Conservation (phyloP, 2,329 filamentous ascomycete genomes). For the Pseudogymnoascus sp. region DNA sequence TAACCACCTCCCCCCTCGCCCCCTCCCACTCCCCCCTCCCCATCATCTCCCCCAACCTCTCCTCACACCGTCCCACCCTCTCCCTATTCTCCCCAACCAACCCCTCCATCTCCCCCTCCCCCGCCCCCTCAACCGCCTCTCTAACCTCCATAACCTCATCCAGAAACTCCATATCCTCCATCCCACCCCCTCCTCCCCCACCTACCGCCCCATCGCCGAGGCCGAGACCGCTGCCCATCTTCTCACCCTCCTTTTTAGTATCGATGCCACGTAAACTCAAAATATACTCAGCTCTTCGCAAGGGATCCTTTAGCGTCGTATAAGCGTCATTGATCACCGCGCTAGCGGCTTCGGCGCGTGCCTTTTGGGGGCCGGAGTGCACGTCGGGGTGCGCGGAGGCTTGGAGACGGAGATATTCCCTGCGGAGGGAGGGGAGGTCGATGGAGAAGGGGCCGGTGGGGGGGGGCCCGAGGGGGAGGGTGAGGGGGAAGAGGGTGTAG, state of each 20-base stretch:
- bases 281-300: constrained; percentile 82
- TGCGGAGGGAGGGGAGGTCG: constrained; percentile 59
- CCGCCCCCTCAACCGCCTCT: constrained; percentile 65
- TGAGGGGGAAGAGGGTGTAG: constrained; percentile 82
- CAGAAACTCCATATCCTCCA: constrained; percentile 60
- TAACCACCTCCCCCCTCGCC: constrained; percentile 65
- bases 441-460: constrained; percentile 69
- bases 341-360: constrained; percentile 65
- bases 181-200: constrained; percentile 55
- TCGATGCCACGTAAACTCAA: constrained; percentile 64
- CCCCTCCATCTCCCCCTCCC: constrained; percentile 54
- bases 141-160: constrained; percentile 72
- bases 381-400: constrained; percentile 64
- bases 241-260: constrained; percentile 54
- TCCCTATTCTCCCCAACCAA: constrained; percentile 58
- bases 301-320: constrained; percentile 68
- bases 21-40: constrained; percentile 51
- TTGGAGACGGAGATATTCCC: constrained; percentile 83
- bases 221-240: not conserved
- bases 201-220: too few relatives aligned
- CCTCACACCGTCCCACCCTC: constrained; percentile 56
- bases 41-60: constrained; percentile 55
- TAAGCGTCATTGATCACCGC: constrained; percentile 87
- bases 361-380: constrained; percentile 34
- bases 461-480: constrained; percentile 69